Evolutionary conservation across 768 basidiomycete species (phyloP).

Genomic region (Saitozyma sp.): DNA sequence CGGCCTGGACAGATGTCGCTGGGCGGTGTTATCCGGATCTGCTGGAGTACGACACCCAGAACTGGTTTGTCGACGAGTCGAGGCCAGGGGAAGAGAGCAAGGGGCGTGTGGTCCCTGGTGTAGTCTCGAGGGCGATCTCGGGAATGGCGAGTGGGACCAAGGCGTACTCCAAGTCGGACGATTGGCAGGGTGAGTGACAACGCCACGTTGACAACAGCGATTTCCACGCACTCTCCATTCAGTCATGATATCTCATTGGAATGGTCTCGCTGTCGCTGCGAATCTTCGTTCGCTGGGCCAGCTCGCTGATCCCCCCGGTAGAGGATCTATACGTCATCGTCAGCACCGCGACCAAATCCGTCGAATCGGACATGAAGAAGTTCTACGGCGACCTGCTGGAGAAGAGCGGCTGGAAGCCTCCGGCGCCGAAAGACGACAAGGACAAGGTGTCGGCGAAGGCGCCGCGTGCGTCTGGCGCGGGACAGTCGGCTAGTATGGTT

Average conservation of each 20-base stretch:
- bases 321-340: slow-evolving; percentile 21
- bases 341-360: slow-evolving; percentile 2
- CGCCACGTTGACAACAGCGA: not conserved
- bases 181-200: slow-evolving; percentile 39
- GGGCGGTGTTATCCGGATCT: slow-evolving; percentile 42
- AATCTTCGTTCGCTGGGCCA: not conserved
- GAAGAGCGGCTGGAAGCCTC: not conserved
- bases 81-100: slow-evolving; percentile 10
- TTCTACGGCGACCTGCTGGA: slow-evolving; percentile 11
- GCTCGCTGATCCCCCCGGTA: not conserved
- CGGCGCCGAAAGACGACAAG: not conserved
- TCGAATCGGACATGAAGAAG: slow-evolving; percentile 11
- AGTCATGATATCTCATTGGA: no score
- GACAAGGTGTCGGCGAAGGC: not conserved
- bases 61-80: slow-evolving; percentile 21
- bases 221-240: no score
- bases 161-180: slow-evolving; percentile 14
- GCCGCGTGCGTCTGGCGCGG: not conserved
- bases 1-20: slow-evolving; percentile 33
- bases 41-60: slow-evolving; percentile 22
- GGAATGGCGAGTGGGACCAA: slow-evolving; percentile 23
- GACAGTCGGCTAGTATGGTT: not conserved
- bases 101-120: slow-evolving; percentile 17
- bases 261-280: not conserved
- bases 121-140: slow-evolving; percentile 14